Conservation (phyloP, 176 grass and related monocot genomes). For the Oryza glumipatula region DNA sequence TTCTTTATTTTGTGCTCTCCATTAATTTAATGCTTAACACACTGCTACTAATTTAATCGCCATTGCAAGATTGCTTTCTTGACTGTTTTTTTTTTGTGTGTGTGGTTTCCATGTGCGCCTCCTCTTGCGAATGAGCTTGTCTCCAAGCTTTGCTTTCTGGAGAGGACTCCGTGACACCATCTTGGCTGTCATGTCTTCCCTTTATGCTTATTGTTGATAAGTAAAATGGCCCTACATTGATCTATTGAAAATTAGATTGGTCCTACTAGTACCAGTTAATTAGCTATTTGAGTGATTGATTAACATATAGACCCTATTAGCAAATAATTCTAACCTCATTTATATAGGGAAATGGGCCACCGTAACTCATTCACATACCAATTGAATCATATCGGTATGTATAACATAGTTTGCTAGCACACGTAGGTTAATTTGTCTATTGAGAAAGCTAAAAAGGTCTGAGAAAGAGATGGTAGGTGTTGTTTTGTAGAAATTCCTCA, state of each 20-base stretch:
- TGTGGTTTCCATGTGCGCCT: slow-evolving; percentile 38
- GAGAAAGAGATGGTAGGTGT: too few species aligned
- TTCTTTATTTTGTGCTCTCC: slow-evolving; percentile 10
- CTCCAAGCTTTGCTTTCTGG: slow-evolving; percentile 28
- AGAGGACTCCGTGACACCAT: slow-evolving; percentile 33
- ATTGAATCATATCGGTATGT: neutral
- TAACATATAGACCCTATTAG: neutral
- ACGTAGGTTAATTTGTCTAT: neutral
- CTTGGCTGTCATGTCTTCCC: slow-evolving; percentile 37
- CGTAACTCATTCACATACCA: neutral
- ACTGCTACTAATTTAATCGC: neutral
- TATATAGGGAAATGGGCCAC: neutral
- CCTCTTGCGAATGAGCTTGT: slow-evolving; percentile 16
- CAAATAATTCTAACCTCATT: neutral
- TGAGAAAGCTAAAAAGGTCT: neutral
- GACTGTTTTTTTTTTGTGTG: slow-evolving; percentile 12
- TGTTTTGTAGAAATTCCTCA: neutral
- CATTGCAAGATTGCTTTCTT: slow-evolving; percentile 30
- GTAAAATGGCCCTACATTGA: slow-evolving; percentile 7
- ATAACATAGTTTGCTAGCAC: neutral
- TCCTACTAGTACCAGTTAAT: slow-evolving; percentile 26
- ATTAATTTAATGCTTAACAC: neutral
- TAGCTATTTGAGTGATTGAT: slow-evolving; percentile 17
- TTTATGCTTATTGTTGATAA: slow-evolving; percentile 15
- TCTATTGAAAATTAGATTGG: slow-evolving; percentile 9